Evolutionary conservation across 495 filamentous ascomycete species (phyloP).

Genomic region (Chaetomidium leptoderma): DNA sequence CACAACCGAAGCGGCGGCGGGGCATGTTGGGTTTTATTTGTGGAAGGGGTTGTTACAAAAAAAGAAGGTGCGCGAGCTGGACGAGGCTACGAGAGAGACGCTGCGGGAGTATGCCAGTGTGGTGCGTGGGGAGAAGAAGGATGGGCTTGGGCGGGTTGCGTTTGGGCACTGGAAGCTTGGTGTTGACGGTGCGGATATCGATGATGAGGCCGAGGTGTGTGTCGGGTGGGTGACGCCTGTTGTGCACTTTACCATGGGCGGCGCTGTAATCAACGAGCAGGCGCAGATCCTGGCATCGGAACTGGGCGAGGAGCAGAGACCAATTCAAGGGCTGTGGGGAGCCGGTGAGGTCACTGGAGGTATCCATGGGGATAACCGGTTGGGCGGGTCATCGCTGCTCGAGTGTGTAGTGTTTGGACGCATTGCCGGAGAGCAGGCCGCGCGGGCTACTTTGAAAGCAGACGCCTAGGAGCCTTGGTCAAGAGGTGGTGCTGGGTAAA

Average conservation of each 20-base stretch:
- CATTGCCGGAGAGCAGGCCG: constrained; percentile 50
- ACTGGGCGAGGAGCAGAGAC: constrained; percentile 27
- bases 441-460: constrained; percentile 18
- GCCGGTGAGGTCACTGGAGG: constrained; percentile 55
- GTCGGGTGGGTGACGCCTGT: constrained; percentile 57
- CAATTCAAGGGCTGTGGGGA: constrained; percentile 47
- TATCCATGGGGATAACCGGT: constrained; percentile 52
- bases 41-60: constrained; percentile 54
- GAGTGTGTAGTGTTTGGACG: constrained; percentile 59
- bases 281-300: constrained; percentile 38
- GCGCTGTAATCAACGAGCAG: constrained; percentile 45
- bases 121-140: constrained; percentile 33
- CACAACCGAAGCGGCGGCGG: constrained; percentile 42
- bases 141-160: constrained; percentile 40
- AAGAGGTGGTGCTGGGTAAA: too few species aligned
- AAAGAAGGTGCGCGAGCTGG: constrained; percentile 49
- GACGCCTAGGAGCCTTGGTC: too few species aligned
- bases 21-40: constrained; percentile 56
- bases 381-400: constrained; percentile 50
- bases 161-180: constrained; percentile 55
- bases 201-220: constrained; percentile 48
- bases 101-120: constrained; percentile 45
- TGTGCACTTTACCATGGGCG: constrained; percentile 59
- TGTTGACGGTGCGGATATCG: constrained; percentile 18
- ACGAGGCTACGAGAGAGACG: constrained; percentile 34